Evolutionary conservation across 1,284 basidiomycete species (phyloP).

Genomic region (Rhodotorula sp.): DNA sequence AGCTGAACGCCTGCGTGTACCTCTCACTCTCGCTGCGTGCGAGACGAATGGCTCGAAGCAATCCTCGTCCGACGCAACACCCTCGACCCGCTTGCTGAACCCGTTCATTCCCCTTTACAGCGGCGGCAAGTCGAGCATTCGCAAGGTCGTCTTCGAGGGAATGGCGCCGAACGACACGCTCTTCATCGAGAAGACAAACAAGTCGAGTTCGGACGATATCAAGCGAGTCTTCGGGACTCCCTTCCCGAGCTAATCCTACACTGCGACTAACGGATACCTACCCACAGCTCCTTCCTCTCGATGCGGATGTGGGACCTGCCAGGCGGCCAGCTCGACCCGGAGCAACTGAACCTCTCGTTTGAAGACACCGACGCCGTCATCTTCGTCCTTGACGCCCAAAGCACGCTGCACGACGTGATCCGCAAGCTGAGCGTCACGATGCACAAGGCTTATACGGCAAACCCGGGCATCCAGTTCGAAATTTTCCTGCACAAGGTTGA

Average conservation of each 20-base stretch:
- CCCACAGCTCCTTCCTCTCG: slow-evolving; percentile 75
- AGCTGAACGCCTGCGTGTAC: too few relatives aligned
- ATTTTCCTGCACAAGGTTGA: slow-evolving; percentile 98
- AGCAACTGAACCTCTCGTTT: slow-evolving; percentile 58
- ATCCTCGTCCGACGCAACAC: too few relatives aligned
- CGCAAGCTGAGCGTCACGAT: slow-evolving; percentile 46
- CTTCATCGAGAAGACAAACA: slow-evolving; percentile 83
- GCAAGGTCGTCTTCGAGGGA: slow-evolving; percentile 85
- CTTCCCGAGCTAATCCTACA: too few relatives aligned
- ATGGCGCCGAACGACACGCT: slow-evolving; percentile 82
- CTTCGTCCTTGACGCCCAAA: slow-evolving; percentile 96
- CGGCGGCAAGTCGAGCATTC: slow-evolving; percentile 89
- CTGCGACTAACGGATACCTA: not conserved
- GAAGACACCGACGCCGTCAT: slow-evolving; percentile 58
- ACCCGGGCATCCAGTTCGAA: slow-evolving; percentile 77
- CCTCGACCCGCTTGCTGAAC: not conserved
- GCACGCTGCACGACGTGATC: slow-evolving; percentile 52
- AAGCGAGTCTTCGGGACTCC: slow-evolving; percentile 61
- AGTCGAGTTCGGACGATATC: slow-evolving; percentile 69
- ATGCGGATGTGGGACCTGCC: slow-evolving; percentile 96
- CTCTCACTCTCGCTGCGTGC: too few relatives aligned
- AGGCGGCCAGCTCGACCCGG: slow-evolving; percentile 68
- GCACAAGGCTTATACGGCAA: slow-evolving; percentile 60
- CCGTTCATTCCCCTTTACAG: slow-evolving; percentile 52
- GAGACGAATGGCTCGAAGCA: too few relatives aligned